phyloP scores from a whole-genome alignment of 2,329 filamentous ascomycete genomes.

The Epichloe hybrida region DNA sequence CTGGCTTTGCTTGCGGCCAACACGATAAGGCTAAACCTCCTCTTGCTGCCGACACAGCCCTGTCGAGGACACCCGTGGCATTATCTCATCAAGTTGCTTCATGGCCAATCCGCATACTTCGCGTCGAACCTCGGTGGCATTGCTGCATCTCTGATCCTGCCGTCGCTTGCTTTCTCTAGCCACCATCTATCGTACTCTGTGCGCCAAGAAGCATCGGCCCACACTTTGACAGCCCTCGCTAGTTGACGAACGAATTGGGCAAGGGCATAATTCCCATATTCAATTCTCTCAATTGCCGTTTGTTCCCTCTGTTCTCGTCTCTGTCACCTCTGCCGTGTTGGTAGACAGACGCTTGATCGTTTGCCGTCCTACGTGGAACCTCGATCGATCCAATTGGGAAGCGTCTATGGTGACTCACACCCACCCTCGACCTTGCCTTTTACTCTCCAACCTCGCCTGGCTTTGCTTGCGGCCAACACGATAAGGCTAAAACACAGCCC shows the following conservation, averaged over 20 bases:
- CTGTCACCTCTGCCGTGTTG: neutral
- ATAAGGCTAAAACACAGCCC: neutral
- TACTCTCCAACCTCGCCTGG: constrained; percentile 1
- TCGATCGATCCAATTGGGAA: neutral
- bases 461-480: neutral
- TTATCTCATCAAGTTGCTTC: neutral
- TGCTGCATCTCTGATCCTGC: neutral
- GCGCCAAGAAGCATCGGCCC: neutral
- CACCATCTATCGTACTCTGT: neutral
- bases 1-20: neutral
- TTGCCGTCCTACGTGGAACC: neutral
- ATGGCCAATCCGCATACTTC: neutral
- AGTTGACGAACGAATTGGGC: neutral
- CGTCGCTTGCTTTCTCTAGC: neutral
- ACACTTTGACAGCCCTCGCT: neutral
- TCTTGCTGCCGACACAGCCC: constrained; percentile 1
- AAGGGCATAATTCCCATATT: neutral
- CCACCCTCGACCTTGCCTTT: neutral
- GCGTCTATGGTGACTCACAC: neutral
- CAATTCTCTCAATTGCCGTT: neutral
- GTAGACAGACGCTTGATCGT: neutral
- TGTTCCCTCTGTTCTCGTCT: neutral
- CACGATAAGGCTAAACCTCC: neutral
- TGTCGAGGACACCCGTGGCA: constrained; percentile 1
- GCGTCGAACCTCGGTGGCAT: neutral